A percentile compares a stretch with the other conserved stretches of the same genome.
These are phyloP conservation scores for Mycena maculata DNA, from an alignment of 768 basidiomycete genomes.

Conservation along the genomic window DNA sequence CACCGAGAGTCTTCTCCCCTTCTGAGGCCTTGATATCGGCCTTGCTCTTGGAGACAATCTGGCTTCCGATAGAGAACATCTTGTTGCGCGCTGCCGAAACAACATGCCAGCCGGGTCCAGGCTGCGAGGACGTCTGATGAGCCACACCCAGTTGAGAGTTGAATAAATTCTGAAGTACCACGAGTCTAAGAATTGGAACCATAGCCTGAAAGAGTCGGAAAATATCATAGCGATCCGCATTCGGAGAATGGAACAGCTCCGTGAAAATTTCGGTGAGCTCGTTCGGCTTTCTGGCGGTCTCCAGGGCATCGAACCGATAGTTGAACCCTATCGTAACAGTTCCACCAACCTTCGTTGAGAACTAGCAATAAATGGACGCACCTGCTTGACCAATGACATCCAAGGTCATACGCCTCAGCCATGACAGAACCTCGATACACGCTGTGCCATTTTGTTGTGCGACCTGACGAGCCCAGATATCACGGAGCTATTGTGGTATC, in stretches of 20 bases:
- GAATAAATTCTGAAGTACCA: not conserved
- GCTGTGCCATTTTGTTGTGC: not conserved
- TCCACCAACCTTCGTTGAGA: not conserved
- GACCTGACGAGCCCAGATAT: not conserved
- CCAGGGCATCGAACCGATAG: constrained; percentile 4
- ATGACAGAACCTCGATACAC: not conserved
- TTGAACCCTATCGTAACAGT: not conserved
- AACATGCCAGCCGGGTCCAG: not conserved
- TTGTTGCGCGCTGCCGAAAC: not conserved
- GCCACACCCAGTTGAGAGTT: not conserved
- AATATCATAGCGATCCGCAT: not conserved
- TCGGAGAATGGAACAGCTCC: not conserved
- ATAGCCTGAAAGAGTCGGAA: not conserved
- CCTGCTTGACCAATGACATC: not conserved
- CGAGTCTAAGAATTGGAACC: not conserved
- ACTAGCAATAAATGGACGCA: not conserved
- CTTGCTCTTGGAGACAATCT: constrained; percentile 55
- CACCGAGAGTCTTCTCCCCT: constrained; percentile 34
- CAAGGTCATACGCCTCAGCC: not conserved
- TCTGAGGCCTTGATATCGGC: constrained; percentile 34
- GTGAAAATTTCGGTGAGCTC: not conserved
- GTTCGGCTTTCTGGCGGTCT: not conserved
- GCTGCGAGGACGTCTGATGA: not conserved
- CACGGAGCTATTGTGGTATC: not conserved
- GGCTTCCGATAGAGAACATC: constrained; percentile 54